Evolutionary conservation across 306 rosid species (phyloP), one percentile per base, ranked within the genome.

Genomic region (Morella rubra): DNA sequence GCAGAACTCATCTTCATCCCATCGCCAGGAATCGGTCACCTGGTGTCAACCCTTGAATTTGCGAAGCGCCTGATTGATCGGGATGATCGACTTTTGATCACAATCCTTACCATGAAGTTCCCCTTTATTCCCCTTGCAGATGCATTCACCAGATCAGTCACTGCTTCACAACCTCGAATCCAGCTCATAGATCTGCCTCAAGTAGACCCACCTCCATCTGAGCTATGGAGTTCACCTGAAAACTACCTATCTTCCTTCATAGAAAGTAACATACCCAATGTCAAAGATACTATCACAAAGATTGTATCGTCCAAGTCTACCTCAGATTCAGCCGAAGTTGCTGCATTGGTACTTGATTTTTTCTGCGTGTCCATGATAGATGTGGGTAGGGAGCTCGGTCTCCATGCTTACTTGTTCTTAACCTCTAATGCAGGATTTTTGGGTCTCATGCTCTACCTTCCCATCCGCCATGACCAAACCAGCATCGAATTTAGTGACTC

Each of bases 311-410:
- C 76, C 0, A 7, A 16, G 42, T 70, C 69, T 69, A 41, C 7
- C 51, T 22, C 79, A 15, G 71, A 47, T 58, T 77, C 88, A 53
- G 53, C 51, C 32, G 72, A 54, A 1, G 71, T 83, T 71, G 75
- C 75, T 16, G 87, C 75, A 6, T 75, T 91, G 80, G 81, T 90
- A 50, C 74, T 90, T 44, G 89, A 88, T 83, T 78, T 90, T 69
- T 84, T 90, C 47, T 86, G 85, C 18, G 44, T 80, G 74, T 50
- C 84, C 24, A 73, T 90, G 87, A 18, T 86, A 75, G 89, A 84
- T 76, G 81, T 86, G 71, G 92, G 80, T 74, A 75, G 72, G 10
- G 86, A 88, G 46, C 53, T 90, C 15, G 81, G 83, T 1, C 81
- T 88, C 37, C 90, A 88, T 59, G 81, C 86, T 74, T 86, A 83